Percentiles rank a stretch among this genome's conserved stretches.
phyloP scores from a whole-genome alignment of 306 rosid genomes.

The Inga oerstediana region DNA sequence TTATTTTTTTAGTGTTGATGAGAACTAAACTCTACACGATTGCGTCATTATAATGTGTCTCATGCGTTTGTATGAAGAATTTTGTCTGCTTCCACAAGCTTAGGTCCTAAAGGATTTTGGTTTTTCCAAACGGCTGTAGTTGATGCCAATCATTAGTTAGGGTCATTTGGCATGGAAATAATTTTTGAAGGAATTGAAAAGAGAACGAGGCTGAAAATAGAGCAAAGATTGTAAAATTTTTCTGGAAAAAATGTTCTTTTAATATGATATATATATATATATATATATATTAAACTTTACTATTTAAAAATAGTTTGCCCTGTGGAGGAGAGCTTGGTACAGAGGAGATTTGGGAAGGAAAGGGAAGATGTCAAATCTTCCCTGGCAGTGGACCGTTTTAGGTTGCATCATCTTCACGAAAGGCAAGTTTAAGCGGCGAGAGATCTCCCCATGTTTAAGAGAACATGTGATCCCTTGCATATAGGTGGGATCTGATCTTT shows the following conservation, averaged over 20 bases:
- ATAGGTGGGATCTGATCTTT: no score
- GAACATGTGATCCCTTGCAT: no score
- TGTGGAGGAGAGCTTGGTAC: constrained; percentile 27
- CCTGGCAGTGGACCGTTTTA: no score
- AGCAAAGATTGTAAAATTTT: background rate
- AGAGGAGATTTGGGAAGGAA: no score
- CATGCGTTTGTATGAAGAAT: constrained; percentile 35
- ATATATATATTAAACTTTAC: background rate
- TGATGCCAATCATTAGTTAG: background rate
- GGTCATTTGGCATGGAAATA: background rate
- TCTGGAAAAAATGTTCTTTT: background rate
- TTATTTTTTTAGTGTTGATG: constrained; percentile 27
- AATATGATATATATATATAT: background rate
- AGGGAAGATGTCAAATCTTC: no score
- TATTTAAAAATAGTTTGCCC: background rate
- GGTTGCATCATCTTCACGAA: no score
- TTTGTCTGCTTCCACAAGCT: constrained; percentile 28
- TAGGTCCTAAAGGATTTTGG: constrained; percentile 4
- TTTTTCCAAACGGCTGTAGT: background rate
- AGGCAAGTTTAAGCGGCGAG: no score
- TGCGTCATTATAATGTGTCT: constrained; percentile 7
- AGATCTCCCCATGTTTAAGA: no score
- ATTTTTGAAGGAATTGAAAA: background rate
- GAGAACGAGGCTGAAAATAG: background rate
- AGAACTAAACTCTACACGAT: constrained; percentile 35